phyloP scores from a whole-genome alignment of 2,329 filamentous ascomycete genomes.

The Neopestalotiopsis clavispora region DNA sequence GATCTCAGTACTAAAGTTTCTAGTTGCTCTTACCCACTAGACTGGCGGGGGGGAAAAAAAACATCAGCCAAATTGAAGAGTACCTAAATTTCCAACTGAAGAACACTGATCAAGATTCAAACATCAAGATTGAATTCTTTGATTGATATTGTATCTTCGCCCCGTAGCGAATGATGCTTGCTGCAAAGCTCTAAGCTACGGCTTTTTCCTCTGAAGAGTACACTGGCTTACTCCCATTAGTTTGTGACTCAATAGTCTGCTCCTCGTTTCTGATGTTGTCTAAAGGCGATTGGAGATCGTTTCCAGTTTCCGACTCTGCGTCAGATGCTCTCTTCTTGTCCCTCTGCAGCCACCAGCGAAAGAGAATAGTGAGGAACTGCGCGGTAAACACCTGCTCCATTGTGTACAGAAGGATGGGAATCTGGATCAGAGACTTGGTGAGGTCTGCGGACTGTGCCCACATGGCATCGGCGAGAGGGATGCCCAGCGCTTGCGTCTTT shows the following conservation, averaged over 20 bases:
- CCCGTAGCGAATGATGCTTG: not conserved
- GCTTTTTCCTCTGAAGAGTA: not conserved
- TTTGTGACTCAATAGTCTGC: not conserved
- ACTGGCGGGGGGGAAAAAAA: too few species aligned
- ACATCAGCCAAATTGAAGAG: too few species aligned
- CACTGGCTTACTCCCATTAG: not conserved
- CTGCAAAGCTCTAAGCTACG: not conserved
- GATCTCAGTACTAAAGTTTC: too few species aligned
- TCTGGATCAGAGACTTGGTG: slow-evolving; percentile 63
- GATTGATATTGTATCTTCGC: too few species aligned
- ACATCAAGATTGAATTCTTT: too few species aligned
- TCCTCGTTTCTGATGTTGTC: not conserved
- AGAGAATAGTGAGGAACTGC: slow-evolving; percentile 42
- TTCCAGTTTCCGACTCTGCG: slow-evolving; percentile 23
- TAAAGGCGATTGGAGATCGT: not conserved
- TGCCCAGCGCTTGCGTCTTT: slow-evolving; percentile 73
- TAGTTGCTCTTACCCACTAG: too few species aligned
- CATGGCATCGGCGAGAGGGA: slow-evolving; percentile 72
- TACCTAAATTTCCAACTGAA: too few species aligned
- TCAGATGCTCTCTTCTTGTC: slow-evolving; percentile 30
- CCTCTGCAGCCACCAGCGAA: slow-evolving; percentile 48
- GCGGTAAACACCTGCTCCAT: slow-evolving; percentile 56
- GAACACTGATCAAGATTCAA: too few species aligned
- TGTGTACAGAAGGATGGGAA: slow-evolving; percentile 67
- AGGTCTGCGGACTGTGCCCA: slow-evolving; percentile 61